These are phyloP conservation scores for Aspergillus arachidicola DNA, from an alignment of 2,329 filamentous ascomycete genomes.

Conservation along the genomic window DNA sequence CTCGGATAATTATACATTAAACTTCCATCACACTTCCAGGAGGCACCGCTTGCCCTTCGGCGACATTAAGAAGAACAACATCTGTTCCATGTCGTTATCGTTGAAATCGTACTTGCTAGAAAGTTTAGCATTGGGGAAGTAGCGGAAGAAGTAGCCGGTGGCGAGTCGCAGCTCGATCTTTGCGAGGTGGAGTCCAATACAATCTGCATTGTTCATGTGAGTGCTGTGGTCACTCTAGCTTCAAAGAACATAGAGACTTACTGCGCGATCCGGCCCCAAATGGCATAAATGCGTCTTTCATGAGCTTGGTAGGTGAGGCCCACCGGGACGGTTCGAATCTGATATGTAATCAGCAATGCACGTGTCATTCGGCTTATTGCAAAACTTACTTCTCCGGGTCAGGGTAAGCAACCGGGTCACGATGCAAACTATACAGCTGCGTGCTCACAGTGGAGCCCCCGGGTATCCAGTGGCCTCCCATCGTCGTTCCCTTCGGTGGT, in stretches of 20 bases:
- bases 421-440: constrained; percentile 59
- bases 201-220: constrained; percentile 44
- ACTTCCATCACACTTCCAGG: constrained; percentile 25
- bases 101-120: constrained; percentile 28
- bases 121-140: constrained; percentile 25
- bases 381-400: constrained; percentile 54
- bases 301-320: constrained; percentile 33
- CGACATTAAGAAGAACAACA: constrained; percentile 49
- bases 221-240: background rate
- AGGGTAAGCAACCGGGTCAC: constrained; percentile 53
- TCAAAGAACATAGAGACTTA: constrained; percentile 18
- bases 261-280: constrained; percentile 69
- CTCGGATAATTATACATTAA: background rate
- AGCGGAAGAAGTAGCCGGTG: constrained; percentile 54
- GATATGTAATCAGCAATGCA: constrained; percentile 37
- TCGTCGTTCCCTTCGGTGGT: constrained; percentile 46
- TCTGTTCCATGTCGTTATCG: constrained; percentile 46
- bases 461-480: constrained; percentile 50
- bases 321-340: constrained; percentile 33
- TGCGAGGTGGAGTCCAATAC: constrained; percentile 70
- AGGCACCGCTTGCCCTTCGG: constrained; percentile 48
- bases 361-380: too few species aligned
- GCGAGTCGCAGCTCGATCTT: constrained; percentile 58
- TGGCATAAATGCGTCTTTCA: constrained; percentile 64
- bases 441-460: constrained; percentile 57